Conservation (phyloP, 1,284 basidiomycete genomes). For the Chondrostereum purpureum region DNA sequence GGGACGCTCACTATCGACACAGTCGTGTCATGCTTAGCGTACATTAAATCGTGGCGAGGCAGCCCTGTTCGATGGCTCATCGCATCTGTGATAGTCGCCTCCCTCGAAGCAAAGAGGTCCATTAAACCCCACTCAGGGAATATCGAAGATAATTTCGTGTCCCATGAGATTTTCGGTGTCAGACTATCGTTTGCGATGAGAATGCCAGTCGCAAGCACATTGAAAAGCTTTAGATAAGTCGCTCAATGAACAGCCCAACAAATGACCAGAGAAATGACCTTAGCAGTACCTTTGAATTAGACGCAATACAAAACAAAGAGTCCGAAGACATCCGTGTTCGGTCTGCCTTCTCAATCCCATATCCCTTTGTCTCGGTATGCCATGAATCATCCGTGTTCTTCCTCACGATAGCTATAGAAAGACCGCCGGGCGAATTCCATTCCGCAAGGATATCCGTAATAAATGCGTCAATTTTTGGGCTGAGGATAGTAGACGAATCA, state of each 20-base stretch:
- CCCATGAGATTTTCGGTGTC: conserved; percentile 19
- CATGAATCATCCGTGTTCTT: conserved; percentile 14
- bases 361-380: conserved; percentile 18
- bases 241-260: not conserved
- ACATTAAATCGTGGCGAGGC: conserved; percentile 16
- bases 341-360: conserved; percentile 16
- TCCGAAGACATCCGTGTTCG: conserved; percentile 11
- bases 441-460: conserved; percentile 15
- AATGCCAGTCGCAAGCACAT: conserved; percentile 18
- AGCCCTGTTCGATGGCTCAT: conserved; percentile 23
- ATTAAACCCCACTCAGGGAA: conserved; percentile 17
- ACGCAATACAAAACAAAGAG: conserved; percentile 16
- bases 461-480: conserved; percentile 12
- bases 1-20: conserved; percentile 3
- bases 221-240: conserved; percentile 16
- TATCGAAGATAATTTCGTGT: conserved; percentile 18
- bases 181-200: conserved; percentile 21
- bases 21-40: conserved; percentile 2
- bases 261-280: not conserved
- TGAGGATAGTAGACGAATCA: conserved; percentile 8
- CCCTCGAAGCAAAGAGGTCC: conserved; percentile 16
- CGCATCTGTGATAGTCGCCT: conserved; percentile 19
- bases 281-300: conserved; percentile 18
- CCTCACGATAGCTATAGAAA: conserved; percentile 17
- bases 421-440: conserved; percentile 18